Base-by-base conservation (phyloP, 306 rosid genomes). In the Lotus japonicus region DNA sequence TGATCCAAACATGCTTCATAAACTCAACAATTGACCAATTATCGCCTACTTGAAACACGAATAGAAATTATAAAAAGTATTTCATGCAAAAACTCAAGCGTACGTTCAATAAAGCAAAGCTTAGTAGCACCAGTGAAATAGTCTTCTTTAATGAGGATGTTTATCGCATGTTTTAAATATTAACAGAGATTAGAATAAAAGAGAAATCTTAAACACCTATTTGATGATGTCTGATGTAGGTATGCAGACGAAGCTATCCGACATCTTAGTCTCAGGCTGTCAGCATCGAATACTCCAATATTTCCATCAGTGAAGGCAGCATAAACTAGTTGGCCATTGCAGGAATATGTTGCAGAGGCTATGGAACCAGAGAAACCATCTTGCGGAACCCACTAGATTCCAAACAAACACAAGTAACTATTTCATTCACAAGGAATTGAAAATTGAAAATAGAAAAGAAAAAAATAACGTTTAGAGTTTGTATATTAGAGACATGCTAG, bases 281-380 rank as follows among this genome's bases (percentile, higher is more conserved):
- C 89, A 45, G 89, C 85, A 39, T 89, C 92, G 60, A 89, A 87
- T 21, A 92, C 92, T 62, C 92, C 95, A 14, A 92, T 69, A 48
- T 80, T 86, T 80, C 98, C 91, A 70, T 92, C 95, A 28, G 60
- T 84, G 68, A 92, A 89, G 45, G 89, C 56, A 7, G 89, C 89
- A 50, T 76, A 89, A 46, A 92, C 75, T 62, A 86, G 78, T 43
- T 80, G 86, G 64, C 91, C 80, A 48, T 82, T 79, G 78, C 87
- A 87, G 15, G 96, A 92, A 79, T 87, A 92, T 11, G 91, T 72
- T 60, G 95, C 95, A 8, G 64, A 77, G 9, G 95, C 75, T 63
- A 89, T 78, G 36, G 86, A 82, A 16, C 84, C 82, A 13, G 85
- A 66, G 62, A 85, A 49, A 6, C 36, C 74, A 58, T 86, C 89